phyloP scores from a whole-genome alignment of 352 stramenopile genomes.

The Nothophytophthora sp. region DNA sequence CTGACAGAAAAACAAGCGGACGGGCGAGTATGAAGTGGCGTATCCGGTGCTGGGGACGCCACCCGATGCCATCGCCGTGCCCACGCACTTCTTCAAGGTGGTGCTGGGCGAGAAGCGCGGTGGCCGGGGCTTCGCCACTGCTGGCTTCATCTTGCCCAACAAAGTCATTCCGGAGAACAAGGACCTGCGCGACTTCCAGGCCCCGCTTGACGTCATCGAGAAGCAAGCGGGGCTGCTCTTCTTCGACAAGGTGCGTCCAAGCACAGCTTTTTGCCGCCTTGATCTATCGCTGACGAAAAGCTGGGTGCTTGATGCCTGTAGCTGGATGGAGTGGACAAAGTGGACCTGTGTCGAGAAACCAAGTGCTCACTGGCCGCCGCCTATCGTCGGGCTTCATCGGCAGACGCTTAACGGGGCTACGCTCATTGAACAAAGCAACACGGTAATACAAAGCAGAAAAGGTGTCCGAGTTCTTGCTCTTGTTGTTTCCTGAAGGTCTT shows the following conservation, averaged over 20 bases:
- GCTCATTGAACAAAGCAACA: conserved; percentile 10
- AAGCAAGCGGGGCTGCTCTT: conserved; percentile 92
- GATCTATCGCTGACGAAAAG: not conserved
- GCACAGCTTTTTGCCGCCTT: not conserved
- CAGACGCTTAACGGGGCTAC: not conserved
- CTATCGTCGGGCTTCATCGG: conserved; percentile 39
- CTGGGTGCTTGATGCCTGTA: conserved; percentile 7
- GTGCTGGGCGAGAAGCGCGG: conserved; percentile 65
- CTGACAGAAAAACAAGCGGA: conserved; percentile 63
- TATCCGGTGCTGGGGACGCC: conserved; percentile 87
- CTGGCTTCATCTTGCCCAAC: conserved; percentile 96
- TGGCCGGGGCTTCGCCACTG: conserved; percentile 70
- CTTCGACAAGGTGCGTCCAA: conserved; percentile 85
- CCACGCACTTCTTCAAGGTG: conserved; percentile 98
- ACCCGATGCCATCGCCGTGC: conserved; percentile 88
- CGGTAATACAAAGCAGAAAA: too few species aligned
- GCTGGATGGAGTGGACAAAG: conserved; percentile 47
- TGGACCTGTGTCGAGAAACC: conserved; percentile 67
- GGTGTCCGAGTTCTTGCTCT: too few species aligned
- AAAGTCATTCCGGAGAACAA: conserved; percentile 73
- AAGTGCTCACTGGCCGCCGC: conserved; percentile 55
- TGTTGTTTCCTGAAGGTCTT: too few species aligned
- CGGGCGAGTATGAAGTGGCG: conserved; percentile 62
- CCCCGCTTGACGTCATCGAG: conserved; percentile 92
- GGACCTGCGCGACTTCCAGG: conserved; percentile 84